These are phyloP conservation scores for Comarum palustre DNA, from an alignment of 306 rosid species.

Conservation along the genomic window DNA sequence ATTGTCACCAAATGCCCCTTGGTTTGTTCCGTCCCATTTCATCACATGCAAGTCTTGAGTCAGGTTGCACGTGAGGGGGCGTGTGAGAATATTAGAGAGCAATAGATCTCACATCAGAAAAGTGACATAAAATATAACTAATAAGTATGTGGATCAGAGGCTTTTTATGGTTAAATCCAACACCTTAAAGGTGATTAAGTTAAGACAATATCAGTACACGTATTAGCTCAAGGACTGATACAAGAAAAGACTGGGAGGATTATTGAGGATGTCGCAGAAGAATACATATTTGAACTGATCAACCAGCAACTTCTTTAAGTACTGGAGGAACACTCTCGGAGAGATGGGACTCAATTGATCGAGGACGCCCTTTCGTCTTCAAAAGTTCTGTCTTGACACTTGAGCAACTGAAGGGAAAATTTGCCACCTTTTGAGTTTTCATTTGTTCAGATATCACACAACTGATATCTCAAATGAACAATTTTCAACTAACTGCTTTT, in stretches of 20 bases:
- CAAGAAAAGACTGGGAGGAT: conserved; percentile 18
- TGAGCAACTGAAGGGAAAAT: conserved; percentile 22
- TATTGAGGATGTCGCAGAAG: conserved; percentile 26
- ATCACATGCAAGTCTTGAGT: too few species aligned
- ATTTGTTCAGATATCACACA: conserved; percentile 14
- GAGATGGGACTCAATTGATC: conserved; percentile 14
- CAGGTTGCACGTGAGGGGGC: too few species aligned
- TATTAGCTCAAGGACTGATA: conserved; percentile 29
- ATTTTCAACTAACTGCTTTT: conserved; percentile 16
- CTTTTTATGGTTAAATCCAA: too few species aligned
- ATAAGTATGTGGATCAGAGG: too few species aligned
- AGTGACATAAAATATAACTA: too few species aligned
- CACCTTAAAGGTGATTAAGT: too few species aligned
- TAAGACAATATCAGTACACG: too few species aligned
- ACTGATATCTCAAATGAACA: neutral
- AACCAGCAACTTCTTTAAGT: conserved; percentile 19
- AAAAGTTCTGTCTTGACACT: conserved; percentile 11
- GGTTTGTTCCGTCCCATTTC: too few species aligned
- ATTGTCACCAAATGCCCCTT: too few species aligned
- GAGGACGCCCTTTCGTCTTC: conserved; percentile 1
- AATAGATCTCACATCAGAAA: too few species aligned
- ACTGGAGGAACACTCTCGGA: neutral
- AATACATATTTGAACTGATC: conserved; percentile 19
- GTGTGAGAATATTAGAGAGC: too few species aligned
- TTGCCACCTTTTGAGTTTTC: neutral